Evolutionary conservation across 441 rosid species (phyloP), one percentile per base, ranked within the genome.

Genomic region (Breynia disticha): DNA sequence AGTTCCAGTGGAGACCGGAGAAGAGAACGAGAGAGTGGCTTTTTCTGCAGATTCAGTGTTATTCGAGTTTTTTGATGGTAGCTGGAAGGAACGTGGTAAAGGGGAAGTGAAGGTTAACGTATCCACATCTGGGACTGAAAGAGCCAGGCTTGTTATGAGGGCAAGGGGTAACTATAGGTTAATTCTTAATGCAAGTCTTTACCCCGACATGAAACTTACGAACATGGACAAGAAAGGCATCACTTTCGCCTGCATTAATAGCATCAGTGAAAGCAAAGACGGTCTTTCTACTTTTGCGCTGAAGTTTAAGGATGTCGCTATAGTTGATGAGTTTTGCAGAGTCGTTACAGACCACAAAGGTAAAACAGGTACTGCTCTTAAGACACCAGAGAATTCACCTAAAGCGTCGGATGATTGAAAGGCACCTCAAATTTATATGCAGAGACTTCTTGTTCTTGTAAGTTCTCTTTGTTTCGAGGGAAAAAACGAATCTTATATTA

Each of bases 21-120:
- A 91, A 76, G 98, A 91, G 72, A 79, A 83, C 20, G 96, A 88
- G 70, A 69, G 35, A 62, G 83, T 64, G 10, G 83, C 63, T 42
- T 91, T 87, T 69, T 58, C 86, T 19, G 81, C 96, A 19, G 96
- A 87, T 65, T 85, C 95, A 2, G 68, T 77, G 50, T 55, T 91
- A 69, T 91, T 83, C 57, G 98, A 91, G 63, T 91, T 56, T 68
- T 48, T 68, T n/a, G 83, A 76, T 44, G 78, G 79, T 12, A 60
- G 72, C 52, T 90, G 98, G 98, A 91, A 86, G 73, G 96, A 88
- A 73, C 94, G 98, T 11, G 98, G 97, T 12, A 91, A 86, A 70
- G 98, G 98, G 58, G 91, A 88, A 52, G 60, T 87, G 35, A 91
- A 82, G 72, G 89, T 91, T 62, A 91, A 87, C 53, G 76, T 91